phyloP scores from a whole-genome alignment of 2,329 filamentous ascomycete genomes.

The Diaporthe longicolla region DNA sequence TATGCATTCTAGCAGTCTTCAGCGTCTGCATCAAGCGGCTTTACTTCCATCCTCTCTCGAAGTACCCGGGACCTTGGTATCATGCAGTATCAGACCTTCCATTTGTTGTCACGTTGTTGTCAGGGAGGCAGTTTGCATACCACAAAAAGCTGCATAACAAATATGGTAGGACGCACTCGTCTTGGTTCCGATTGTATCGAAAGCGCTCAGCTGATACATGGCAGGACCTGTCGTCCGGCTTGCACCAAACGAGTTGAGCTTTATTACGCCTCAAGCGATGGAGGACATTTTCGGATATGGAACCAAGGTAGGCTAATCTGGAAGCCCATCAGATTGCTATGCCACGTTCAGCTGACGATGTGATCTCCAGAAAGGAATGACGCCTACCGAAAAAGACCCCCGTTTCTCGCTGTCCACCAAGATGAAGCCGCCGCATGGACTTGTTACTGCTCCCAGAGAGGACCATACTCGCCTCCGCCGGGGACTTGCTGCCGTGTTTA shows the following conservation, averaged over 20 bases:
- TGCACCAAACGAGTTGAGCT: constrained; percentile 20
- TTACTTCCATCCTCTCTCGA: constrained; percentile 23
- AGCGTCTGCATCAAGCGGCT: constrained; percentile 19
- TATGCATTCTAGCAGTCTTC: neutral
- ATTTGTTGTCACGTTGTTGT: neutral
- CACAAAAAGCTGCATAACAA: constrained; percentile 20
- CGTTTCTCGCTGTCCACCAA: constrained; percentile 26
- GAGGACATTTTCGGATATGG: constrained; percentile 29
- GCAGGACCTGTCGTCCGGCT: constrained; percentile 8
- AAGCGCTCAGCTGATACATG: neutral
- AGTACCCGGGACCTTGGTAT: constrained; percentile 25
- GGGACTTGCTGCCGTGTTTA: constrained; percentile 7
- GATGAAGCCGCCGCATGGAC: constrained; percentile 5
- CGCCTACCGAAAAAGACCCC: constrained; percentile 11
- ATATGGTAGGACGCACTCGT: neutral
- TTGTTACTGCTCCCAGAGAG: constrained; percentile 9
- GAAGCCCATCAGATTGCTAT: accelerated
- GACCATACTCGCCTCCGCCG: constrained; percentile 26
- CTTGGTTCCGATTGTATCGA: accelerated
- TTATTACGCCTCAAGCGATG: constrained; percentile 17
- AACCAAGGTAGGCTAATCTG: neutral
- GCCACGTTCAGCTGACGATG: neutral
- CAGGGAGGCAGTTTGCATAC: constrained; percentile 1
- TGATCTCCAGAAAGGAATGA: neutral
- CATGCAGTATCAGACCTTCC: constrained; percentile 15